Conservation (phyloP, 2,329 filamentous ascomycete species). For the Helotiales sp. region DNA sequence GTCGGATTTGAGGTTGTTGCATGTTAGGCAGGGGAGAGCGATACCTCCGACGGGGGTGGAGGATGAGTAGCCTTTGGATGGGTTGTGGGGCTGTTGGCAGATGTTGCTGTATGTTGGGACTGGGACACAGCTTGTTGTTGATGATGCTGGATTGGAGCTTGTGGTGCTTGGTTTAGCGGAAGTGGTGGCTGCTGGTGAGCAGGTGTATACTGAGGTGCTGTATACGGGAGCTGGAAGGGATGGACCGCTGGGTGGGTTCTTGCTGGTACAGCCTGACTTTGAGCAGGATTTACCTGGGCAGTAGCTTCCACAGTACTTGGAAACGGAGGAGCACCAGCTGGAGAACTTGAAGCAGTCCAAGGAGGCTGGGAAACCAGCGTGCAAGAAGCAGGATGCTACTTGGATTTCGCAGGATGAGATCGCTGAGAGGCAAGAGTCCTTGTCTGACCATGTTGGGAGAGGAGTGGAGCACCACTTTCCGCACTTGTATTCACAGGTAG, state of each 20-base stretch:
- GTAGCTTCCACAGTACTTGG: conserved; percentile 43
- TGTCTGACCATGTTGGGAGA: conserved; percentile 49
- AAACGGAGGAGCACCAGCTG: conserved; percentile 49
- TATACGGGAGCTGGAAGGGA: conserved; percentile 41
- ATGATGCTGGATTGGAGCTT: conserved; percentile 30
- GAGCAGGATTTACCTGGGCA: conserved; percentile 39
- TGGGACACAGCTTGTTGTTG: conserved; percentile 40
- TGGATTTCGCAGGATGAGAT: conserved; percentile 45
- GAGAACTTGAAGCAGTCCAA: conserved; percentile 52
- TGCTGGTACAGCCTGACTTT: conserved; percentile 46
- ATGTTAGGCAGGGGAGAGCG: conserved; percentile 51
- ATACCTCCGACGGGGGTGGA: conserved; percentile 57
- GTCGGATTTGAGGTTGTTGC: conserved; percentile 51
- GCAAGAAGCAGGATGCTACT: conserved; percentile 50
- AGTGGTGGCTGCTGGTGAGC: conserved; percentile 21
- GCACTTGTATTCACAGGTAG: conserved; percentile 54
- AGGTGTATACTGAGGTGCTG: conserved; percentile 38
- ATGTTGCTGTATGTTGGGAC: conserved; percentile 47
- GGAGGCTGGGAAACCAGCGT: conserved; percentile 50
- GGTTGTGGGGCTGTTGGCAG: conserved; percentile 53
- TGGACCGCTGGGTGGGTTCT: conserved; percentile 39
- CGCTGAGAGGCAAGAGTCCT: conserved; percentile 42
- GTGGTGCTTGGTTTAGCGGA: conserved; percentile 36
- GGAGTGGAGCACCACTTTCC: conserved; percentile 54
- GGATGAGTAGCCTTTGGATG: conserved; percentile 66